Base-by-base conservation (phyloP, 2,329 filamentous ascomycete species). In the Fusarium transvaalense region DNA sequence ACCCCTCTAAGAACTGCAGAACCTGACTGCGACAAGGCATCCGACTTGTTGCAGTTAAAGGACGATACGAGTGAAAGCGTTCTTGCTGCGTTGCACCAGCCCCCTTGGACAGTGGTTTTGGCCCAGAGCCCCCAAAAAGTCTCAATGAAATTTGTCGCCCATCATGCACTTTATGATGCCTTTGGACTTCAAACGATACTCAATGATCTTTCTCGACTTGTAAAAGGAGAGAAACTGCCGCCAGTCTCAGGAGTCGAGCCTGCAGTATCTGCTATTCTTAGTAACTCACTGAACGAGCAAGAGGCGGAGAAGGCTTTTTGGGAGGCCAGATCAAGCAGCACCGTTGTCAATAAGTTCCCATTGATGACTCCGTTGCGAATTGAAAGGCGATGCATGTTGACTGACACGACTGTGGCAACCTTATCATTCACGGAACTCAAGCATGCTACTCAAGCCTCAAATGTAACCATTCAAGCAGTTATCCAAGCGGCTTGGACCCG, bases 121-220 rank as follows among this genome's bases (percentile, higher is more conserved):
- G 74, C 84, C 0, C 68, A 81, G 4, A 43, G 64, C 1, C 56
- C 73, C 0, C 50, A 64, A 0, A 43, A 53, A 2, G 35, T 65
- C 6, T 71, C 48, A 4, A 83, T 86, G 78, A 80, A 85, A 46
- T 66, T 89, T 6, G 76, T 82, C 2, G 83, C 93, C 4, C 91
- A 97, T 66, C 94, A 97, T 79, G 92, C 92, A 1, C 81, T 97
- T 0, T 97, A 97, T 69, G 94, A 97, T 80, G 94, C 93, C 0
- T 84, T 88, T 39, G 94, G 93, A 10, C 80, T 97, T 13, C 82
- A 86, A 5, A 74, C 83, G 1, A 84, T 97, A 1, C 78, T 97
- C 3, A 74, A 81, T 1, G 87, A 91, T 69, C 81, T 97, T 14
- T 67, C 72, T 1, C 48, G 46, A 2, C 34, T 76, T 9, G 38